Evolutionary conservation across 2,329 filamentous ascomycete species (phyloP).

Genomic region (Didymella sp.): DNA sequence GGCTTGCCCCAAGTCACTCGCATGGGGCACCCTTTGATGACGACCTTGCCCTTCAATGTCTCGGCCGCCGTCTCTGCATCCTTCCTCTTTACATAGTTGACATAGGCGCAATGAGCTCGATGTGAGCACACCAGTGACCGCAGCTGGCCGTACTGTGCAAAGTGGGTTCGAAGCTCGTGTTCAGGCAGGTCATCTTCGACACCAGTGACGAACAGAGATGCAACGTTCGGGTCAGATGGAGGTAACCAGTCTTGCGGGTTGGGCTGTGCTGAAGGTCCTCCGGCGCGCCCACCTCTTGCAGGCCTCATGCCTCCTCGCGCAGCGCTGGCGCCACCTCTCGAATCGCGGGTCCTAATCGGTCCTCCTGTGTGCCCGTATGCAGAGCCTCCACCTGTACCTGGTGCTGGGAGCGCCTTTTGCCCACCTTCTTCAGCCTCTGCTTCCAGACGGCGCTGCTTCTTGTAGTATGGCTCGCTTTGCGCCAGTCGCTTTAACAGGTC

Average conservation of each 20-base stretch:
- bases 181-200: conserved; percentile 96
- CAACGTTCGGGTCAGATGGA: conserved; percentile 83
- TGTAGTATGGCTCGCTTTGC: conserved; percentile 93
- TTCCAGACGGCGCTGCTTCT: conserved; percentile 81
- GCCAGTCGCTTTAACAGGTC: conserved; percentile 85
- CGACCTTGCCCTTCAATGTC: conserved; percentile 83
- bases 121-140: conserved; percentile 95
- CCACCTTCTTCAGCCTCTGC: conserved; percentile 55
- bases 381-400: conserved; percentile 40
- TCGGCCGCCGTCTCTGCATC: conserved; percentile 85
- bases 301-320: conserved; percentile 51
- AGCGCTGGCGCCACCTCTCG: conserved; percentile 42
- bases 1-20: conserved; percentile 92
- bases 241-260: conserved; percentile 85
- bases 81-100: conserved; percentile 88
- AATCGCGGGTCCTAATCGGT: conserved; percentile 77
- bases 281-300: conserved; percentile 56
- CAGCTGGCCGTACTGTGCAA: conserved; percentile 86
- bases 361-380: conserved; percentile 61
- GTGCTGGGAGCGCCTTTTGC: conserved; percentile 54
- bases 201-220: conserved; percentile 92
- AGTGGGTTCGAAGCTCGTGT: conserved; percentile 87
- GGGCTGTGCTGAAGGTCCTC: conserved; percentile 73
- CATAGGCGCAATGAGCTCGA: conserved; percentile 94
- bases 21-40: conserved; percentile 89